Evolutionary conservation across 257 asterid species (phyloP), one percentile per base, ranked within the genome.

Genomic region (Ligustrum vulgare): DNA sequence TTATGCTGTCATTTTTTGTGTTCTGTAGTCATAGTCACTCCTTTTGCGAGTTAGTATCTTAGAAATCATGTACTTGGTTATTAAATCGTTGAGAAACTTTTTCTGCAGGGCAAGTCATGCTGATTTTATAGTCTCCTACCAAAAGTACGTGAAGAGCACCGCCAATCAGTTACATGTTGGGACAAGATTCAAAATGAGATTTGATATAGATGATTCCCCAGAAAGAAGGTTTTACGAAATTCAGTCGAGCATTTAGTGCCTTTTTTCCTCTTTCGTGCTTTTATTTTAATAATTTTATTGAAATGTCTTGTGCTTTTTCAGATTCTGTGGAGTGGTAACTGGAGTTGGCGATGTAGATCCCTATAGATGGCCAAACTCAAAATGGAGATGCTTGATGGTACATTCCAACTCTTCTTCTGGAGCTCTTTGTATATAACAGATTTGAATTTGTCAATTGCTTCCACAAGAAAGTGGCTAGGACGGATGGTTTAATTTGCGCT

Each of bases 311-410:
- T 69, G 75, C 45, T 23, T 36, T 73, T 67, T 73, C 85, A 95
- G 99, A 90, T 89, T 84, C 83, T 87, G 97, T 73, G 99, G 99
- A 39, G 91, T 93, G 77, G 97, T 95, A 81, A 86, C 97, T 77
- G 97, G 97, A 78, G 78, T 87, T 49, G 85, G 97, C 3, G 98
- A 90, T 77, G 51, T 84, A 69, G 97, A 95, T 78, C 96, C 91
- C 45, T 84, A 84, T 73, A 78, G 92, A 81, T 95, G 99, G 99
- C 93, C 89, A 22, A 84, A 88, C 82, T 95, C 99, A 56, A 95
- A 90, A 85, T 95, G 99, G 47, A 89, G 96, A 86, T 93, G 97
- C 87, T 83, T 95, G 81, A 89, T 80, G 96, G 99, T 94, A 86
- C 68, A 68, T 68, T 79, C 62, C 28, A 56, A 75, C 79, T 82